Evolutionary conservation across 2,329 filamentous ascomycete species (phyloP), one percentile per base, ranked within the genome.

Genomic region (Apiospora malaysiana): DNA sequence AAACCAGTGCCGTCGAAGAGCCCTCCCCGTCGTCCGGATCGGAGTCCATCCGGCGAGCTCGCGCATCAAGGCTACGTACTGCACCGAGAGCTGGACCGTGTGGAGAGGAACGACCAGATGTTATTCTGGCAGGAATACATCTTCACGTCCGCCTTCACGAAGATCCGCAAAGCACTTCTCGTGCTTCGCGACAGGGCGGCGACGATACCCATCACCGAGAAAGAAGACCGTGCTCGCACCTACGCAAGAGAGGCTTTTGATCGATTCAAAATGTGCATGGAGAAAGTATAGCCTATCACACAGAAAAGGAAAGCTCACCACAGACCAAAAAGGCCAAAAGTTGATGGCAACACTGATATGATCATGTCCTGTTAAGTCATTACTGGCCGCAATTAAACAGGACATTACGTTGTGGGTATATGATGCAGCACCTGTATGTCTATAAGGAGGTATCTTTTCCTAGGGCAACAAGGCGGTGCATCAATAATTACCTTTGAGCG

Each of bases 31-130:
- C 56, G 32, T 12, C 56, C 56, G 21, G 9, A 21, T 32, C 65
- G 25, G 42, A 23, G n/a, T 10, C 65, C 42, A 18, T 18, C n/a
- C n/a, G 8, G 16, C 6, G 25, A 32, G 23, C 65, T 67, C 25
- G 6, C n/a, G 7, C 18, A 42, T 2, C 65, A 67, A 32, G 65
- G 43, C n/a, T 8, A 43, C 12, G 21, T 12, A 9, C 43, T 67
- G 65, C 21, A 67, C 42, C 65, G 65, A 25, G 65, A 67, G 65
- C 65, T 67, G 18, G 12, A 67, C 10, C 65, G 65, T 3, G 40
- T 67, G 12, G 3, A 25, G 23, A 67, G 9, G n/a, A 67, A 67
- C 65, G 40, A 42, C 40, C 32, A 32, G 40, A 67, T 67, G 65
- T 1, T 25, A n/a, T 27, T 12, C 23, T 67, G 43, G 40, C 65